phyloP scores from a whole-genome alignment of 257 asterid genomes.

The Verbena officinalis region DNA sequence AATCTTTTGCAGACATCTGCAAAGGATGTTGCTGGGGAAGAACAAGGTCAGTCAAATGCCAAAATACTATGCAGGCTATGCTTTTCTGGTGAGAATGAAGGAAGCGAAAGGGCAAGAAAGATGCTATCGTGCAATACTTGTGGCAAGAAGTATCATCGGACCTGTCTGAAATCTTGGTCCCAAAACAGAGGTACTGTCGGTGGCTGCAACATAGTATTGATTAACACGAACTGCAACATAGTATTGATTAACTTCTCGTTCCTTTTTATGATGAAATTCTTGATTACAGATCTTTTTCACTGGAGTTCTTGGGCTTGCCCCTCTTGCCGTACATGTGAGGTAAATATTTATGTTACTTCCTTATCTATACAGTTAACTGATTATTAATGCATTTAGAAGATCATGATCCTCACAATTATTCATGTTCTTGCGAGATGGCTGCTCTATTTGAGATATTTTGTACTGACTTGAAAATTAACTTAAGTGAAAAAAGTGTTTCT shows the following conservation, averaged over 20 bases:
- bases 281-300: slow-evolving; percentile 82
- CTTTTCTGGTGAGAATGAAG: slow-evolving; percentile 85
- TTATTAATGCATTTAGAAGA: slow-evolving; percentile 11
- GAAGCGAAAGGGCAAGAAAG: slow-evolving; percentile 84
- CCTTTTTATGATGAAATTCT: slow-evolving; percentile 27
- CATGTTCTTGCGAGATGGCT: slow-evolving; percentile 2
- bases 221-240: slow-evolving; percentile 15
- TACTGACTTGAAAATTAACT: neutral
- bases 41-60: slow-evolving; percentile 63
- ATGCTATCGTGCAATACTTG: slow-evolving; percentile 89
- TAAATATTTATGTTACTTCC: slow-evolving; percentile 36
- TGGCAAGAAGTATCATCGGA: slow-evolving; percentile 87
- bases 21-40: slow-evolving; percentile 70
- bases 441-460: slow-evolving; percentile 7
- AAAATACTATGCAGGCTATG: slow-evolving; percentile 90
- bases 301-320: slow-evolving; percentile 99
- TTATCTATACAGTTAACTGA: slow-evolving; percentile 2
- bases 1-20: slow-evolving; percentile 43
- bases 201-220: slow-evolving; percentile 21
- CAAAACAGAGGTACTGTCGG: slow-evolving; percentile 71
- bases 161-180: slow-evolving; percentile 90
- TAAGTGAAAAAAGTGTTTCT: neutral
- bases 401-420: slow-evolving; percentile 1
- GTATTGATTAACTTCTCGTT: slow-evolving; percentile 22
- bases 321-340: slow-evolving; percentile 96